Percentiles rank a stretch among this genome's conserved stretches.
Conservation (phyloP, 2,329 filamentous ascomycete species). For the Cladosporium sp. region DNA sequence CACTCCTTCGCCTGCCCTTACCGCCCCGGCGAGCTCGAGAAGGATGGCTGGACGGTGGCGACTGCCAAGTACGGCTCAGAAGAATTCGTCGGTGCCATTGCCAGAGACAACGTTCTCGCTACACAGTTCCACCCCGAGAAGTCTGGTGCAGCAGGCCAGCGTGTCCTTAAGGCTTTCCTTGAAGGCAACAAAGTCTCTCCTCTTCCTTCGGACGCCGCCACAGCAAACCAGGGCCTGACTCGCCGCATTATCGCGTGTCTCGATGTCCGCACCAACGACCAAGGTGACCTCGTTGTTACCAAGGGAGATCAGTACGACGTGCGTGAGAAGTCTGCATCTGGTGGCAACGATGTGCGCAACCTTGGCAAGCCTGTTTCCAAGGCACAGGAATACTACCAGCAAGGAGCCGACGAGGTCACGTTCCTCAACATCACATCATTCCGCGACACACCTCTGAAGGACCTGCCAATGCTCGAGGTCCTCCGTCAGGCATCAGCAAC, state of each 20-base stretch:
- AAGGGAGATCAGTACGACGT: slow-evolving; percentile 99
- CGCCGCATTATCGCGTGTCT: slow-evolving; percentile 91
- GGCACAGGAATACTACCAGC: slow-evolving; percentile 89
- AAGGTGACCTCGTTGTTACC: slow-evolving; percentile 91
- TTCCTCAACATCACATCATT: slow-evolving; percentile 99
- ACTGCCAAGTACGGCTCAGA: slow-evolving; percentile 83
- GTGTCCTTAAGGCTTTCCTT: slow-evolving; percentile 80
- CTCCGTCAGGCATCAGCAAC: slow-evolving; percentile 79
- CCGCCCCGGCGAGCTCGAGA: slow-evolving; percentile 66
- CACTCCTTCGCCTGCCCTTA: slow-evolving; percentile 90
- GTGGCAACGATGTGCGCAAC: slow-evolving; percentile 69
- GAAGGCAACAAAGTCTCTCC: slow-evolving; percentile 60
- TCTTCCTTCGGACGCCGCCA: slow-evolving; percentile 40
- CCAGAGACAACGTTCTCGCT: slow-evolving; percentile 77
- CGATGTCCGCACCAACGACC: slow-evolving; percentile 90
- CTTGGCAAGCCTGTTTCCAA: slow-evolving; percentile 95
- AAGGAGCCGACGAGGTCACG: slow-evolving; percentile 93
- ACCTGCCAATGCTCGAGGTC: slow-evolving; percentile 94
- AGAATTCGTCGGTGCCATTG: slow-evolving; percentile 86
- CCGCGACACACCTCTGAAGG: slow-evolving; percentile 86
- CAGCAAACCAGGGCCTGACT: slow-evolving; percentile 63
- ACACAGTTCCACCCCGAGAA: slow-evolving; percentile 99
- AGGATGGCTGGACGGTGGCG: slow-evolving; percentile 85
- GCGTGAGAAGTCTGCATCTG: slow-evolving; percentile 66
- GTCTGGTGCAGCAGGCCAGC: slow-evolving; percentile 81